Evolutionary conservation across 352 stramenopile genomes (phyloP), one percentile per base, ranked within the genome.

Genomic region (Stephanocyclus meneghinianus): DNA sequence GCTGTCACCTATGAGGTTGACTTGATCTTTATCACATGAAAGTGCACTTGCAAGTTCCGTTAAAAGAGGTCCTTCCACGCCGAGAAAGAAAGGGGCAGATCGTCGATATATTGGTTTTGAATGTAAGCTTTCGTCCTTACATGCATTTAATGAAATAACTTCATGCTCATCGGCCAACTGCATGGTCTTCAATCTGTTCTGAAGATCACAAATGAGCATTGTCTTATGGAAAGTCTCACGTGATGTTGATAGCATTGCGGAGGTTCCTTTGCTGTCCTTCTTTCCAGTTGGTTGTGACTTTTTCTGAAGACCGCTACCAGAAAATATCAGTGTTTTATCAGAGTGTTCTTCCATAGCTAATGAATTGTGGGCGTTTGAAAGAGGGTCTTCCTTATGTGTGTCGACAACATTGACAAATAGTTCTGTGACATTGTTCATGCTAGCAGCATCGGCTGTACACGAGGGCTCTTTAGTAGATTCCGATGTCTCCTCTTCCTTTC

Each of bases 291-390:
- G 57, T 18, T 21, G 3, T 47, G 57, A 21, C 10, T 35, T 47
- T 42, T 65, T 59, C 2, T 64, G 16, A 18, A 55, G 45, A 50
- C 74, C 74, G 44, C 67, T 72, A 30, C 64, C 74, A n/a, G 65
- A 66, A 50, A 81, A 81, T 42, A 81, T 62, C 67, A 74, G 37
- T 30, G 74, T 81, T 72, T 81, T 81, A 42, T 62, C 67, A 4
- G 67, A 47, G 18, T 55, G 32, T 10, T 50, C 40, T 32, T 18
- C 6, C 10, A 1, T 42, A 63, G 9, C 16, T 16, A n/a, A 1
- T 8, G 8, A 5, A 45, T 15, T 1, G 7, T 29, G 3, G n/a
- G 18, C 10, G 35, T 21, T 45, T 7, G 48, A 10, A 26, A 60
- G 3, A 60, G 15, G 8, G 9, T 37, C 26, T 60, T 4, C 21